Evolutionary conservation across 2,329 filamentous ascomycete genomes (phyloP).

Genomic region (Aspergillus sp.): DNA sequence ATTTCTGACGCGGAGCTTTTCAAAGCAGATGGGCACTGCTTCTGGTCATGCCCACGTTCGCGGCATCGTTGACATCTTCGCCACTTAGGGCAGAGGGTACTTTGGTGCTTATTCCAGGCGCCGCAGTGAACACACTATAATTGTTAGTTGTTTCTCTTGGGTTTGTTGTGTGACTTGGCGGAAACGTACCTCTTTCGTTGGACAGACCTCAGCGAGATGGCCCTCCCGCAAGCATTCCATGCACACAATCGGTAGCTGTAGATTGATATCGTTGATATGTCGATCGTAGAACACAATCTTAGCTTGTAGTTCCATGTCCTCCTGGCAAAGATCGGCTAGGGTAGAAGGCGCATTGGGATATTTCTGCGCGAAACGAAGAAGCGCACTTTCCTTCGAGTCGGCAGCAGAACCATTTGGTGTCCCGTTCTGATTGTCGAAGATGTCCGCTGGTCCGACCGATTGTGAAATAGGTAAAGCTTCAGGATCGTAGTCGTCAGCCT

Average conservation of each 20-base stretch:
- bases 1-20: slow-evolving; percentile 53
- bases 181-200: slow-evolving; percentile 40
- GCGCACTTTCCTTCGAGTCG: slow-evolving; percentile 35
- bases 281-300: slow-evolving; percentile 42
- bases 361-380: slow-evolving; percentile 32
- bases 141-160: neutral
- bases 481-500: slow-evolving; percentile 24
- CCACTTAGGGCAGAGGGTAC: slow-evolving; percentile 41
- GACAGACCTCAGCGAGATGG: slow-evolving; percentile 45
- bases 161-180: neutral
- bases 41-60: slow-evolving; percentile 58
- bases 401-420: neutral
- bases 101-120: slow-evolving; percentile 41
- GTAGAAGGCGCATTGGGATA: slow-evolving; percentile 34
- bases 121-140: slow-evolving; percentile 44
- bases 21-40: slow-evolving; percentile 58
- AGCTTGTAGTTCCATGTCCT: slow-evolving; percentile 42
- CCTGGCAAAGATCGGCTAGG: slow-evolving; percentile 38
- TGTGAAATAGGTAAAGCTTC: slow-evolving; percentile 17
- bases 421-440: slow-evolving; percentile 5
- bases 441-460: slow-evolving; percentile 9
- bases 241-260: slow-evolving; percentile 43
- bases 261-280: slow-evolving; percentile 38
- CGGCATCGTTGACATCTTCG: slow-evolving; percentile 56
- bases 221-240: slow-evolving; percentile 43